Conservation (phyloP, 2,329 filamentous ascomycete species). For the Cercospora zeina region DNA sequence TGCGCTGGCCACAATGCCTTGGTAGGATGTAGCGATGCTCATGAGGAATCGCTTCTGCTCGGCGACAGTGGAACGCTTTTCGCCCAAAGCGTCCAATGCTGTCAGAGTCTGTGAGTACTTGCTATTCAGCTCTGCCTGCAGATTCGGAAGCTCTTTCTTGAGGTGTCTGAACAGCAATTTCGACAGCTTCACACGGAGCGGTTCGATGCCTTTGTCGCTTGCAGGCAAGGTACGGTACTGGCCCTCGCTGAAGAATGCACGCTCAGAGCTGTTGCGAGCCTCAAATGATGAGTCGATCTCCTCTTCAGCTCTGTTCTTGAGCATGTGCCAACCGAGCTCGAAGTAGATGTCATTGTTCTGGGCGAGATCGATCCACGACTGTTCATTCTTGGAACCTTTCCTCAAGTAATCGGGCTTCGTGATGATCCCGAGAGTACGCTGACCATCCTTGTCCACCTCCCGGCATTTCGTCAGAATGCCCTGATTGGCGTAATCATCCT, state of each 20-base stretch:
- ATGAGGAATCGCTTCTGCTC: slow-evolving; percentile 56
- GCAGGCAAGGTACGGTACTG: slow-evolving; percentile 36
- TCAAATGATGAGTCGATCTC: slow-evolving; percentile 42
- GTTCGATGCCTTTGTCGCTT: slow-evolving; percentile 49
- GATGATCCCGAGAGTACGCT: slow-evolving; percentile 58
- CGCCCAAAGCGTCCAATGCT: slow-evolving; percentile 52
- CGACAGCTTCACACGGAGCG: slow-evolving; percentile 54
- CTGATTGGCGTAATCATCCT: slow-evolving; percentile 58
- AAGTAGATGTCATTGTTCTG: slow-evolving; percentile 46
- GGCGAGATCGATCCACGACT: slow-evolving; percentile 44
- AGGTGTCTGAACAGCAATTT: slow-evolving; percentile 48
- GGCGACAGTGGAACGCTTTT: slow-evolving; percentile 46
- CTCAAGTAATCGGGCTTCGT: slow-evolving; percentile 57
- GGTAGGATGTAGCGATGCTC: slow-evolving; percentile 49
- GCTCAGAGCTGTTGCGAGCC: slow-evolving; percentile 46
- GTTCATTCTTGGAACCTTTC: slow-evolving; percentile 45
- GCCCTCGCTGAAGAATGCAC: slow-evolving; percentile 41
- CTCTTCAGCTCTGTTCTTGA: slow-evolving; percentile 49
- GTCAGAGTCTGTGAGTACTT: slow-evolving; percentile 35
- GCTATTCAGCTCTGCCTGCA: slow-evolving; percentile 39
- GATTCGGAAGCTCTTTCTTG: slow-evolving; percentile 40
- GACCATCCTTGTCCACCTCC: slow-evolving; percentile 48
- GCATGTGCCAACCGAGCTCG: slow-evolving; percentile 55
- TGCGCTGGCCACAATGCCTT: slow-evolving; percentile 49
- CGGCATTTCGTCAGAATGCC: slow-evolving; percentile 54